These are phyloP conservation scores for Starmerella vaccinii DNA, from an alignment of 805 yeast species.

Conservation along the genomic window DNA sequence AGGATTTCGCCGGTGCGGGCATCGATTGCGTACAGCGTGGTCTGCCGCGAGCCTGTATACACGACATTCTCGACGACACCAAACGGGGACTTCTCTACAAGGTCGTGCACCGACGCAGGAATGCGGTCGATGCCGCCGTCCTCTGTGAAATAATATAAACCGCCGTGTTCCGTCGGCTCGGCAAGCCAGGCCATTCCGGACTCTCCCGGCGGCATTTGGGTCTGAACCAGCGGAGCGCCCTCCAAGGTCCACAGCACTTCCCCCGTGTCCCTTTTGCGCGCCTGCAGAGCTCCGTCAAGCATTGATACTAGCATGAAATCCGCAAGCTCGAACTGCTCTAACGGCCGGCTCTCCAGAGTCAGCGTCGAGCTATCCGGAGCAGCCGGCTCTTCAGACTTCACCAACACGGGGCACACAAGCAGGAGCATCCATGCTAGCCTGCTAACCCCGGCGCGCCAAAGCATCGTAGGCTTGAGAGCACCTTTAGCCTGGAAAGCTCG, in stretches of 20 bases:
- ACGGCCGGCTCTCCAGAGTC: slow-evolving; percentile 21
- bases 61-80: slow-evolving; percentile 65
- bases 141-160: slow-evolving; percentile 67
- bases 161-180: slow-evolving; percentile 81
- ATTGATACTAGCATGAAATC: slow-evolving; percentile 63
- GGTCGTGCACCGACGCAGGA: slow-evolving; percentile 67
- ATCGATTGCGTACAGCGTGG: slow-evolving; percentile 67
- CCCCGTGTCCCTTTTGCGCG: slow-evolving; percentile 66
- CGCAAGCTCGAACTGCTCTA: slow-evolving; percentile 43
- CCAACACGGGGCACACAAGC: neutral
- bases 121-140: slow-evolving; percentile 66
- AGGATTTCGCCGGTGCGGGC: slow-evolving; percentile 63
- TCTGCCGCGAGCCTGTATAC: slow-evolving; percentile 73
- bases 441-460: neutral
- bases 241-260: slow-evolving; percentile 64
- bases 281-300: slow-evolving; percentile 80
- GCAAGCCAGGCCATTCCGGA: slow-evolving; percentile 52
- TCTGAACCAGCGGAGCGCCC: slow-evolving; percentile 50
- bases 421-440: neutral
- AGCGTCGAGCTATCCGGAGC: neutral
- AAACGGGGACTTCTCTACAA: slow-evolving; percentile 78
- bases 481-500: too few relatives aligned
- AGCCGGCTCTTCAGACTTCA: neutral
- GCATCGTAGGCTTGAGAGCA: neutral
- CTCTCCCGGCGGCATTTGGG: slow-evolving; percentile 12